Evolutionary conservation across 768 basidiomycete genomes (phyloP).

Genomic region (Ephemerocybe angulata): DNA sequence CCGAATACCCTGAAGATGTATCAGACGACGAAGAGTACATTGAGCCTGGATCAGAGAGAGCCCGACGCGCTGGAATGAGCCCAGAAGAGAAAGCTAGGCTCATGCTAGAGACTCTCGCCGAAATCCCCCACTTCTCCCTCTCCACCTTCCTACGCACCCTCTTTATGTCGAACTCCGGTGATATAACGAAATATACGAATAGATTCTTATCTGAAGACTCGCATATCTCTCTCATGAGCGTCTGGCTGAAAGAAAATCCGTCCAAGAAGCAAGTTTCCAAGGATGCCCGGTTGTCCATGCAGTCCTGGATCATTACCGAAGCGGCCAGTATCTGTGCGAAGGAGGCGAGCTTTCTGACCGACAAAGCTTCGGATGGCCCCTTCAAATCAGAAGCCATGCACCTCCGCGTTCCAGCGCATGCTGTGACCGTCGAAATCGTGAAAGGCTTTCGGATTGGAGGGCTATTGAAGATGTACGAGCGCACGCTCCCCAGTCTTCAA

Average conservation of each 20-base stretch:
- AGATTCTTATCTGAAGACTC: conserved; percentile 1
- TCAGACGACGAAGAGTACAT: neutral
- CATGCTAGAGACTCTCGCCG: conserved; percentile 4
- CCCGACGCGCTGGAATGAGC: neutral
- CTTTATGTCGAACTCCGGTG: conserved; percentile 3
- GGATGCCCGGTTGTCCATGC: no score
- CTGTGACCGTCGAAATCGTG: conserved; percentile 10
- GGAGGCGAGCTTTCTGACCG: conserved; percentile 8
- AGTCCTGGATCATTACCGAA: conserved; percentile 5
- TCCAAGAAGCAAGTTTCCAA: no score
- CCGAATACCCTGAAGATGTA: neutral
- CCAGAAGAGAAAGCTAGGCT: conserved; percentile 4
- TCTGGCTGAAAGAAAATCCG: no score
- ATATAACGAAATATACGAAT: conserved; percentile 1
- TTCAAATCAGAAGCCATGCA: neutral
- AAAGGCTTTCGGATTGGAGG: conserved; percentile 7
- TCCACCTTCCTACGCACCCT: conserved; percentile 4
- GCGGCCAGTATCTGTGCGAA: conserved; percentile 5
- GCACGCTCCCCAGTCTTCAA: conserved; percentile 12
- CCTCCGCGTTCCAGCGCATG: conserved; percentile 7
- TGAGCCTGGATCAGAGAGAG: neutral
- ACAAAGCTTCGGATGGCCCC: conserved; percentile 7
- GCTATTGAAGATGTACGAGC: conserved; percentile 3
- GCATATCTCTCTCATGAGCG: neutral
- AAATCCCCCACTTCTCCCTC: conserved; percentile 4